These are phyloP conservation scores for Acacia crassicarpa DNA, from an alignment of 306 rosid species.

Conservation along the genomic window DNA sequence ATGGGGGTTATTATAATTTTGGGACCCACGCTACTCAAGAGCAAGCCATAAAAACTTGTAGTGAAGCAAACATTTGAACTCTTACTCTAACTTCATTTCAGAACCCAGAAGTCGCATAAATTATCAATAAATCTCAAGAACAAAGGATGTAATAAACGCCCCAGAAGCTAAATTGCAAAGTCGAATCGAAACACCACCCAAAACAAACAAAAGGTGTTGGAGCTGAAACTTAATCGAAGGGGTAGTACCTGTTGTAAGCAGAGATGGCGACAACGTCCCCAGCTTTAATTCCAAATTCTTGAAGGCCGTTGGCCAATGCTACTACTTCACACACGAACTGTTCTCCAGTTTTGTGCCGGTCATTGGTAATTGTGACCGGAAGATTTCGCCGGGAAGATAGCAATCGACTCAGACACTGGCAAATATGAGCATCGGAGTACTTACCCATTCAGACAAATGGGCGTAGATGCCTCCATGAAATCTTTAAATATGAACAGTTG, in stretches of 20 bases:
- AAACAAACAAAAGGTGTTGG: neutral
- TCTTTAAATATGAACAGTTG: too few relatives aligned
- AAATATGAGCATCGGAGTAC: slow-evolving; percentile 59
- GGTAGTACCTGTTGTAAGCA: slow-evolving; percentile 69
- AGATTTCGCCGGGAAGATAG: slow-evolving; percentile 39
- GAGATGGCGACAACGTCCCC: slow-evolving; percentile 78
- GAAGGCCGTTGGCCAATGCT: slow-evolving; percentile 59
- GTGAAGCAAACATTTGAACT: too few relatives aligned
- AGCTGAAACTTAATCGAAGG: neutral
- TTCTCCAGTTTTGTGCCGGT: slow-evolving; percentile 51
- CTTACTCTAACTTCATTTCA: neutral
- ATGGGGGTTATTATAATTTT: too few relatives aligned
- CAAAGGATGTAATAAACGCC: too few relatives aligned
- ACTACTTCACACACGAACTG: slow-evolving; percentile 59
- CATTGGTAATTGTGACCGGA: slow-evolving; percentile 47
- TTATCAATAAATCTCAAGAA: neutral
- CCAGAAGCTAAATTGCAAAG: neutral
- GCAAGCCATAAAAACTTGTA: too few relatives aligned
- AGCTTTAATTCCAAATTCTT: slow-evolving; percentile 51
- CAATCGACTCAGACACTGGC: slow-evolving; percentile 70
- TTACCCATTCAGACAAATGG: slow-evolving; percentile 37
- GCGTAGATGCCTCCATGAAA: too few relatives aligned
- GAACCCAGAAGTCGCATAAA: neutral
- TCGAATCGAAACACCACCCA: neutral
- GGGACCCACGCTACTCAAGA: neutral